These are phyloP conservation scores for Rosa rugosa DNA, from an alignment of 306 rosid species.

Conservation along the genomic window DNA sequence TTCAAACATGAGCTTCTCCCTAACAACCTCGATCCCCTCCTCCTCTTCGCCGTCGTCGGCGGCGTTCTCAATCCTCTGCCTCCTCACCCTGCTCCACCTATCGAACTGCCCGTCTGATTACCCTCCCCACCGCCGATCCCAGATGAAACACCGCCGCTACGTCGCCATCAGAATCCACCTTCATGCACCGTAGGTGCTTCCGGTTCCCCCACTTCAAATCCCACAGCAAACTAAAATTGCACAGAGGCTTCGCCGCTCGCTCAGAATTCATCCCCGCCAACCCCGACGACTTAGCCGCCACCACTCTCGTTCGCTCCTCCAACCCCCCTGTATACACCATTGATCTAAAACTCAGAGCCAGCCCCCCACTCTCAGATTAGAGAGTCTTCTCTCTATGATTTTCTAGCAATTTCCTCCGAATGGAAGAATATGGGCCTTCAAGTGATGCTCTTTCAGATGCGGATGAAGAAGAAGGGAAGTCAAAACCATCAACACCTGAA, in stretches of 20 bases:
- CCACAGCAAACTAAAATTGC: conserved; percentile 77
- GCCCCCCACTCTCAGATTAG: conserved; percentile 24
- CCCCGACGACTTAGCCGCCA: conserved; percentile 49
- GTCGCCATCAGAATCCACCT: conserved; percentile 26
- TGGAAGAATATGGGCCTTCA: conserved; percentile 44
- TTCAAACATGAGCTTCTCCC: conserved; percentile 82
- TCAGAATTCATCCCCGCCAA: conserved; percentile 76
- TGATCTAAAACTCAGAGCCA: conserved; percentile 17
- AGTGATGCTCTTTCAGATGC: conserved; percentile 31
- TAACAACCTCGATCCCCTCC: conserved; percentile 78
- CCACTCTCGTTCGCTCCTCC: conserved; percentile 17
- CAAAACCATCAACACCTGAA: conserved; percentile 35
- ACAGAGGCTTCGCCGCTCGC: conserved; percentile 71
- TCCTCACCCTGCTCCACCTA: conserved; percentile 32
- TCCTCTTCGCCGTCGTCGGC: conserved; percentile 30
- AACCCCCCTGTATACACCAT: conserved; percentile 55
- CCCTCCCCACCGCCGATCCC: conserved; percentile 37
- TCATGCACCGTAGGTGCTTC: conserved; percentile 70
- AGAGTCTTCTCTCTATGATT: neutral
- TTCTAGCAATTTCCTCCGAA: neutral
- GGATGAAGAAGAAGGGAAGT: conserved; percentile 31
- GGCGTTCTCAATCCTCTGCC: conserved; percentile 28
- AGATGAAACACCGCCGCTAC: conserved; percentile 36
- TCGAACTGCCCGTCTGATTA: conserved; percentile 25
- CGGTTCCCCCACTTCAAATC: conserved; percentile 87